phyloP scores from a whole-genome alignment of 2,329 filamentous ascomycete species.

The Gremmenia infestans region DNA sequence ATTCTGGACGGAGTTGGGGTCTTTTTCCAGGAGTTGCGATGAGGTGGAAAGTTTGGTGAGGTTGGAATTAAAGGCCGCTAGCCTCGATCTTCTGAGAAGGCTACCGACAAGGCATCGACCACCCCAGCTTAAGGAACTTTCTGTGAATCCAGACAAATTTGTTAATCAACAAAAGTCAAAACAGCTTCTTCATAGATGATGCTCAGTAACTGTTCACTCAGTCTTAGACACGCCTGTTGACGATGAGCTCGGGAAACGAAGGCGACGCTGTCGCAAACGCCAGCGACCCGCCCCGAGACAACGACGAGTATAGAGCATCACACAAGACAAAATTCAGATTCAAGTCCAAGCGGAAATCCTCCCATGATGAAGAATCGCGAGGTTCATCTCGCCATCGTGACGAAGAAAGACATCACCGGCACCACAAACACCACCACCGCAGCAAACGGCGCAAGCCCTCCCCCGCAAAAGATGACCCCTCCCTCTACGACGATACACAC shows the following conservation, averaged over 20 bases:
- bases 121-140: background rate
- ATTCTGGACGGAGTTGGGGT: constrained; percentile 16
- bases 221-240: background rate
- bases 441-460: constrained; percentile 22
- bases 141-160: background rate
- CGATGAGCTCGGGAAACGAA: constrained; percentile 16
- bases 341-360: constrained; percentile 25
- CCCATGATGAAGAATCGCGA: constrained; percentile 7
- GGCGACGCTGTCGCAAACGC: constrained; percentile 2
- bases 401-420: constrained; percentile 17
- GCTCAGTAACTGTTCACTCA: background rate
- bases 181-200: background rate
- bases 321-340: constrained; percentile 27
- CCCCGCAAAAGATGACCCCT: constrained; percentile 27
- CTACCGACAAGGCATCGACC: background rate
- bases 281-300: constrained; percentile 1
- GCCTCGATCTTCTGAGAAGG: constrained; percentile 1
- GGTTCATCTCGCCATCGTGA: constrained; percentile 8
- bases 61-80: constrained; percentile 1
- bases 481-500: constrained; percentile 36
- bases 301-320: constrained; percentile 11
- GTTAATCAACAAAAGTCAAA: no score
- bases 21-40: no score
- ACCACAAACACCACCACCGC: constrained; percentile 26
- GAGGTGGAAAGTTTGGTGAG: background rate